Base-by-base conservation (phyloP, 345 rosid species). In the Euphorbia pulcherrima region DNA sequence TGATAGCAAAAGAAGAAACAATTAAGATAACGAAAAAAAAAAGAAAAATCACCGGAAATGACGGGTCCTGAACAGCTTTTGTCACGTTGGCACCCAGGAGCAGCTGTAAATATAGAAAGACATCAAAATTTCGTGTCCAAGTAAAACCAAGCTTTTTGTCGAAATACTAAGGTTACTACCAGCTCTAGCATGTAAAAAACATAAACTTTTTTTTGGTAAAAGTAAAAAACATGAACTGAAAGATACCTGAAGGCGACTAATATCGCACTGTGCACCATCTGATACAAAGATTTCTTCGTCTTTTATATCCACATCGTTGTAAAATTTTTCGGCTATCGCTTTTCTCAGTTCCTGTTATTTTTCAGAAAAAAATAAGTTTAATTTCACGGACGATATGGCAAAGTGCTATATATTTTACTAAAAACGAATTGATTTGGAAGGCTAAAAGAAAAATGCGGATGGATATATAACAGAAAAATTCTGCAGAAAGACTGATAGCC, bases 201-300 rank as follows among this genome's bases (percentile, higher is more conserved):
- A 58, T 13, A 33, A 33, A 33, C 3, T 33, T n/a, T n/a, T n/a
- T n/a, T n/a, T n/a, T n/a, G n/a, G n/a, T 29, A 18, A 60, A 60
- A 60, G 20, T n/a, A n/a, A n/a, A n/a, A n/a, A n/a, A n/a, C n/a
- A n/a, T n/a, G n/a, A n/a, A n/a, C n/a, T n/a, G n/a, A n/a, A n/a
- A 28, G 12, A 18, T 68, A 86, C 88, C 86, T 83, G 88, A 65
- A 87, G 77, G 62, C 92, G 92, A 71, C 83, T 63, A 62, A 87
- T 83, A 70, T 87, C 87, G 62, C 89, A 81, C 67, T 84, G 92
- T 68, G 89, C 69, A 50, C 92, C 92, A 70, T 85, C 92, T 56
- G 92, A 87, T 68, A 87, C 75, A 73, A 87, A 85, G 68, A 87
- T 72, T 81, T 87, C 89, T n/a, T 51, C 57, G 35, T 76, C 79